Conservation (phyloP, 441 rosid genomes). For the Croton setiger region DNA sequence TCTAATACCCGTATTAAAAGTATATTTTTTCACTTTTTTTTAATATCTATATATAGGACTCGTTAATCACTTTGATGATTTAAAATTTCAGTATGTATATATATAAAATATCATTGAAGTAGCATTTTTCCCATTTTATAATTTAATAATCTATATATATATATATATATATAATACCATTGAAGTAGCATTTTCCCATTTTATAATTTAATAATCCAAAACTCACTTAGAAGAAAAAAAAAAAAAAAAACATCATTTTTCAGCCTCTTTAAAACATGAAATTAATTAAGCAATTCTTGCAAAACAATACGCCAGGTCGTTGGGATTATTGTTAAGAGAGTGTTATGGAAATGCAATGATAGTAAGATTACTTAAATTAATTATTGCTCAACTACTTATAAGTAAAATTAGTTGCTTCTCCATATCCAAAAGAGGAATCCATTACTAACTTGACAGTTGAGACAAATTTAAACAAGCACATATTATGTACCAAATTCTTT, state of each 20-base stretch:
- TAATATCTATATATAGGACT: too few relatives aligned
- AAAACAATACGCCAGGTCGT: not conserved
- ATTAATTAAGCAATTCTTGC: not conserved
- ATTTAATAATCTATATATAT: too few relatives aligned
- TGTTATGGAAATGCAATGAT: too few relatives aligned
- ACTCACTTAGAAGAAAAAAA: not conserved
- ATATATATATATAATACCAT: too few relatives aligned
- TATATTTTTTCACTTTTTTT: too few relatives aligned
- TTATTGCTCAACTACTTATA: conserved; percentile 3
- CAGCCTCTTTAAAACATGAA: not conserved
- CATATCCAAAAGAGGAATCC: not conserved
- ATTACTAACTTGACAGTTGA: conserved; percentile 4
- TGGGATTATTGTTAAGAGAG: conserved; percentile 1
- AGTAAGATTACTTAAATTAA: too few relatives aligned
- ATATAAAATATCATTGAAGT: not conserved
- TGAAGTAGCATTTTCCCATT: too few relatives aligned
- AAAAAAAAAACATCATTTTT: too few relatives aligned
- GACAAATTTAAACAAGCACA: not conserved
- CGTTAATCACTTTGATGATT: too few relatives aligned
- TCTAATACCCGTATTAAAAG: too few relatives aligned
- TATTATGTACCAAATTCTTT: not conserved
- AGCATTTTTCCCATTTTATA: not conserved
- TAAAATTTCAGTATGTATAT: not conserved
- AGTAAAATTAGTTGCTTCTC: not conserved
- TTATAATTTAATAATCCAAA: too few relatives aligned